These are phyloP conservation scores for Moricandia arvensis DNA, from an alignment of 345 rosid species.

Conservation along the genomic window DNA sequence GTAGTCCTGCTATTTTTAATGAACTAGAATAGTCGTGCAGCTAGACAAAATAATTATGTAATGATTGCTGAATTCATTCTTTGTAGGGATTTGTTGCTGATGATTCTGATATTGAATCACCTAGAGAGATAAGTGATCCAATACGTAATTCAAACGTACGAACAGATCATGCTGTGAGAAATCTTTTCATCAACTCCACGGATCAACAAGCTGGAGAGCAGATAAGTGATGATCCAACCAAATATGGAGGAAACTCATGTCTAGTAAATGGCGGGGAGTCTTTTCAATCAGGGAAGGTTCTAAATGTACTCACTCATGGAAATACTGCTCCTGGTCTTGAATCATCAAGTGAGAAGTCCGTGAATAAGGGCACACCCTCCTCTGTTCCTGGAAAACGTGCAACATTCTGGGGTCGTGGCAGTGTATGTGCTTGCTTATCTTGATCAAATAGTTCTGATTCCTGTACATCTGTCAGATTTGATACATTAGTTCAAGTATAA, in stretches of 20 bases:
- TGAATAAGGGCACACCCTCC: constrained; percentile 61
- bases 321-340: constrained; percentile 59
- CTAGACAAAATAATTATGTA: background rate
- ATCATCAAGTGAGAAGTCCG: constrained; percentile 58
- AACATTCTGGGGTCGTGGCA: constrained; percentile 91
- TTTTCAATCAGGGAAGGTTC: constrained; percentile 68
- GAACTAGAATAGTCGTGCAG: too few species aligned
- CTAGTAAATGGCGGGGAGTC: constrained; percentile 58
- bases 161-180: constrained; percentile 44
- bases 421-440: constrained; percentile 52
- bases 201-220: constrained; percentile 60
- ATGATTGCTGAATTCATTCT: constrained; percentile 19
- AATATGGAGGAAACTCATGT: constrained; percentile 47
- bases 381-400: constrained; percentile 59
- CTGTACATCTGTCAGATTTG: constrained; percentile 1
- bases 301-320: constrained; percentile 60
- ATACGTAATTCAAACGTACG: constrained; percentile 49
- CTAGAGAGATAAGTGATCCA: constrained; percentile 48
- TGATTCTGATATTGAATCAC: constrained; percentile 75
- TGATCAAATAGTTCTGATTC: constrained; percentile 18
- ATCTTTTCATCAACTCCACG: constrained; percentile 42
- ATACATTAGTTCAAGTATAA: background rate
- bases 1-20: background rate
- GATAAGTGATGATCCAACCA: constrained; percentile 52
- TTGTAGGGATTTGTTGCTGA: constrained; percentile 82